phyloP scores from a whole-genome alignment of 371 early-diverging fungal species.

The Rhizomucor miehei region DNA sequence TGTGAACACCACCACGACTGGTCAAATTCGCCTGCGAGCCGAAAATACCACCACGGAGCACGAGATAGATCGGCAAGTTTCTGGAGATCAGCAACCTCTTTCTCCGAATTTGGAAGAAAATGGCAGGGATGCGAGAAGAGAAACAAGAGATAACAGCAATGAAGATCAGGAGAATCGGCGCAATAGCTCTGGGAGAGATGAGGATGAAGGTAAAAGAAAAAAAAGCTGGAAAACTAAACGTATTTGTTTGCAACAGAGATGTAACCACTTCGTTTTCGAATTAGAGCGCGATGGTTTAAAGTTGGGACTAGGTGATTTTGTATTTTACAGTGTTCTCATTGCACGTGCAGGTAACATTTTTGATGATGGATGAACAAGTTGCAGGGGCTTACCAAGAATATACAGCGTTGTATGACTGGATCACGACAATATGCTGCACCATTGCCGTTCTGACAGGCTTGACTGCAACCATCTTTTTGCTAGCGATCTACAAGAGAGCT shows the following conservation, averaged over 20 bases:
- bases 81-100: background rate
- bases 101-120: constrained; percentile 2
- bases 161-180: background rate
- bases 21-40: constrained; percentile 19
- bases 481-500: constrained; percentile 79
- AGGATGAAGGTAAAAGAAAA: constrained; percentile 41
- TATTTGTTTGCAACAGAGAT: background rate
- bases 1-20: no score
- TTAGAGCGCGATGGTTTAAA: constrained; percentile 71
- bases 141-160: constrained; percentile 2
- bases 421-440: constrained; percentile 78
- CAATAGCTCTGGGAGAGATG: constrained; percentile 27
- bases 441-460: constrained; percentile 83
- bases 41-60: constrained; percentile 5
- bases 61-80: no score
- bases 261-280: constrained; percentile 10
- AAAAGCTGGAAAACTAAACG: no score
- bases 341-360: constrained; percentile 67
- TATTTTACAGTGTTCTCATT: constrained; percentile 84
- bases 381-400: background rate
- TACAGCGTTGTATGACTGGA: constrained; percentile 83
- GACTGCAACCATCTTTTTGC: constrained; percentile 80
- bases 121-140: background rate
- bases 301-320: constrained; percentile 88
- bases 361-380: background rate